phyloP scores from a whole-genome alignment of 352 stramenopile genomes.

The Pythium volutum region DNA sequence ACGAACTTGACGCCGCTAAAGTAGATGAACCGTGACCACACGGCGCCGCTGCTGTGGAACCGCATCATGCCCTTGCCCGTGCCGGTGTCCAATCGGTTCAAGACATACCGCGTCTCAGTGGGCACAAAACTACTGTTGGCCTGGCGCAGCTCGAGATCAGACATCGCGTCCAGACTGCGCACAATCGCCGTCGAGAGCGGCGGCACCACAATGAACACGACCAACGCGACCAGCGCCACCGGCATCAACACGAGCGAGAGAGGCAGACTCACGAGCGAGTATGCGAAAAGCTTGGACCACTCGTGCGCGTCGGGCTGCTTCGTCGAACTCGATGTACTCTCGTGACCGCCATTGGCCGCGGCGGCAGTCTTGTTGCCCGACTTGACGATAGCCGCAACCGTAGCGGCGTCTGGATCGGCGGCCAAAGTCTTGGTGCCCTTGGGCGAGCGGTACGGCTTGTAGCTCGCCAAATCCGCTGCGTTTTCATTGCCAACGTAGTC shows the following conservation, averaged over 20 bases:
- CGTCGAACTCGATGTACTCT: background rate
- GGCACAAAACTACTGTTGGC: constrained; percentile 64
- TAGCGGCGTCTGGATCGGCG: constrained; percentile 3
- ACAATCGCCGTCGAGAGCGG: constrained; percentile 51
- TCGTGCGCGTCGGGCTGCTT: constrained; percentile 34
- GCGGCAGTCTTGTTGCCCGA: constrained; percentile 23
- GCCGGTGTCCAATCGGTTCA: constrained; percentile 43
- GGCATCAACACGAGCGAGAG: constrained; percentile 59
- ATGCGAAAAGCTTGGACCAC: constrained; percentile 56
- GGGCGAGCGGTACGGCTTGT: constrained; percentile 52
- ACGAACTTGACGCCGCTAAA: constrained; percentile 62
- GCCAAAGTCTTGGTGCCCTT: constrained; percentile 30
- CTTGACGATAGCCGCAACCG: constrained; percentile 26
- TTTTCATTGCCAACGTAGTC: constrained; percentile 3
- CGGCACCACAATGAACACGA: constrained; percentile 59
- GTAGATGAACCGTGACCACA: constrained; percentile 73
- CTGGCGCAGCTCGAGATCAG: constrained; percentile 71
- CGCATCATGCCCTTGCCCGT: constrained; percentile 35
- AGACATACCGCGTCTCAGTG: constrained; percentile 48
- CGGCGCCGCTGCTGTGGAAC: constrained; percentile 51
- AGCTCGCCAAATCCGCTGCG: constrained; percentile 25
- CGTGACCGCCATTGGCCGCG: background rate
- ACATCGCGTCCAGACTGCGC: constrained; percentile 55
- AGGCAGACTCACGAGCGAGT: constrained; percentile 55
- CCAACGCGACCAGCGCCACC: constrained; percentile 47